These are phyloP conservation scores for Gracilaria vermiculophylla DNA, from an alignment of 23 red algal species.

Conservation along the genomic window DNA sequence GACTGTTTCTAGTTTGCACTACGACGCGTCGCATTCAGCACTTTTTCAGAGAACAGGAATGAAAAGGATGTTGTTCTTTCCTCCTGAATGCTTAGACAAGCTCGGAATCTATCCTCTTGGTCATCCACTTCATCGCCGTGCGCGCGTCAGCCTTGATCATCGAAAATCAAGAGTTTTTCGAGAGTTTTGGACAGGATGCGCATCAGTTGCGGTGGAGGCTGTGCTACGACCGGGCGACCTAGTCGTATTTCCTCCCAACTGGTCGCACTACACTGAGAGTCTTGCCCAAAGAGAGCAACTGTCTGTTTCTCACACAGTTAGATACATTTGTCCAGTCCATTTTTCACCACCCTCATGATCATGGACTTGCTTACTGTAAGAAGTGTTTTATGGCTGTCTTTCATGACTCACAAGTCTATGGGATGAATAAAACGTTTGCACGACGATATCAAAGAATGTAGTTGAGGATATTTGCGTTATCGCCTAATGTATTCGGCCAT, in stretches of 20 bases:
- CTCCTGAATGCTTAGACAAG: slow-evolving; percentile 12
- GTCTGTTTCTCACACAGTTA: slow-evolving; percentile 58
- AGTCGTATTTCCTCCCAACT: slow-evolving; percentile 62
- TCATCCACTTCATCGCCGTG: slow-evolving; percentile 74
- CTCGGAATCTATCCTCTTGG: slow-evolving; percentile 63
- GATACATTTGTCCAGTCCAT: not conserved
- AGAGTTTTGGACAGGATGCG: slow-evolving; percentile 33
- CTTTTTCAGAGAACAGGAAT: slow-evolving; percentile 48
- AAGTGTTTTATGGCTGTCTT: too few species aligned
- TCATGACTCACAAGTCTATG: too few species aligned
- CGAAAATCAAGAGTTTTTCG: not conserved
- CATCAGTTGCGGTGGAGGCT: slow-evolving; percentile 25
- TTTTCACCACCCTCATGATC: too few species aligned
- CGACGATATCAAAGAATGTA: too few species aligned
- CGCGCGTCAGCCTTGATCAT: slow-evolving; percentile 16
- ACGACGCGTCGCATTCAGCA: slow-evolving; percentile 51
- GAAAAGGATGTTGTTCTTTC: slow-evolving; percentile 78
- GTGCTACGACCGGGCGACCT: slow-evolving; percentile 37
- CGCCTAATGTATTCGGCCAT: too few species aligned
- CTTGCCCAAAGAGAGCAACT: not conserved
- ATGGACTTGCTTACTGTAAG: too few species aligned
- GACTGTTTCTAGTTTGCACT: slow-evolving; percentile 66
- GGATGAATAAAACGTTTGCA: too few species aligned
- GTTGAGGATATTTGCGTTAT: too few species aligned
- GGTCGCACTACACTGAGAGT: slow-evolving; percentile 82